These are phyloP conservation scores for Anisogramma anomala DNA, from an alignment of 2,329 filamentous ascomycete species.

Conservation along the genomic window DNA sequence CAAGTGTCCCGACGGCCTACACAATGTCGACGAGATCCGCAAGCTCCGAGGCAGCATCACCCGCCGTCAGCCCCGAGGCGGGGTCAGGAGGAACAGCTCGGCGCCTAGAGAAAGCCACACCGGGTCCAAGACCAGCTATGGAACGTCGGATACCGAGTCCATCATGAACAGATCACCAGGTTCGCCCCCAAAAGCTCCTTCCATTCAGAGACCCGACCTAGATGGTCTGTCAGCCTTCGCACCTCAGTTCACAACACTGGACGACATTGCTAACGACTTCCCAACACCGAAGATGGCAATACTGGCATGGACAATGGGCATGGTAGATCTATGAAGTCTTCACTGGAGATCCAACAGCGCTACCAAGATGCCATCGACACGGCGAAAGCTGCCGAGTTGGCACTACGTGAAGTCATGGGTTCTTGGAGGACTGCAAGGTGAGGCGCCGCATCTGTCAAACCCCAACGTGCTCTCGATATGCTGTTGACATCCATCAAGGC, in stretches of 20 bases:
- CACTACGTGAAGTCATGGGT: slow-evolving; percentile 69
- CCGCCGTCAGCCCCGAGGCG: slow-evolving; percentile 64
- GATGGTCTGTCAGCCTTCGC: slow-evolving; percentile 44
- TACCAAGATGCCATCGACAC: slow-evolving; percentile 62
- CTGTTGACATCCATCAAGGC: slow-evolving; percentile 25
- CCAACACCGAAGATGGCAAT: slow-evolving; percentile 28
- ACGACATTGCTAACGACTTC: slow-evolving; percentile 64
- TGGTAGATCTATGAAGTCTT: slow-evolving; percentile 37
- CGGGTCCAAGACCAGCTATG: slow-evolving; percentile 29
- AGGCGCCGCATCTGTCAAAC: slow-evolving; percentile 27
- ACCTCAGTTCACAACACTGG: slow-evolving; percentile 63
- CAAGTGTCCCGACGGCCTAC: slow-evolving; percentile 72
- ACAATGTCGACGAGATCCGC: slow-evolving; percentile 80
- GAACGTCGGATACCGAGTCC: slow-evolving; percentile 27
- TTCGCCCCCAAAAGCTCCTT: slow-evolving; percentile 31
- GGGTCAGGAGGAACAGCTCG: slow-evolving; percentile 49
- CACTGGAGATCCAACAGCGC: slow-evolving; percentile 52
- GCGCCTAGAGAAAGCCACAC: slow-evolving; percentile 43
- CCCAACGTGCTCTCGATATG: not conserved
- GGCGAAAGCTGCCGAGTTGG: slow-evolving; percentile 73
- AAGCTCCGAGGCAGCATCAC: slow-evolving; percentile 79
- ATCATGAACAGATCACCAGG: slow-evolving; percentile 25
- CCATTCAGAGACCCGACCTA: slow-evolving; percentile 34
- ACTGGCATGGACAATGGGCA: slow-evolving; percentile 25
- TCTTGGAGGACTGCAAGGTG: slow-evolving; percentile 77